Evolutionary conservation across 2,329 filamentous ascomycete species (phyloP).

Genomic region (Pezicula rhizophila): DNA sequence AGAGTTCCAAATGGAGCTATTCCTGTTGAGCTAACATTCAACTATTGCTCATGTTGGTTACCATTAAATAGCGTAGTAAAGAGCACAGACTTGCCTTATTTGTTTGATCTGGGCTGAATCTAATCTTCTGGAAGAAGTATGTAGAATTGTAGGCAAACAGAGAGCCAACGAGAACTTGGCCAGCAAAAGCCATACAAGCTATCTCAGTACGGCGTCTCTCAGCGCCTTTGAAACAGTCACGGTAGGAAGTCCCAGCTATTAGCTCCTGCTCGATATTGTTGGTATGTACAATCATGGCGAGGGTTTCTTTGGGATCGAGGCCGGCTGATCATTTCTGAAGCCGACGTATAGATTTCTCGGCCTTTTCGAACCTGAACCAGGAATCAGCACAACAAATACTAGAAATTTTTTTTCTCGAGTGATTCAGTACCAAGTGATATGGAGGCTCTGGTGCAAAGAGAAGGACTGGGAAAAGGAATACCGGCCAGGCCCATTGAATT

Average conservation of each 20-base stretch:
- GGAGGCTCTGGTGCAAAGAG: slow-evolving; percentile 41
- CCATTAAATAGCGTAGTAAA: too few relatives aligned
- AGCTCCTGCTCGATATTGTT: slow-evolving; percentile 44
- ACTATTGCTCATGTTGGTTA: slow-evolving; percentile 18
- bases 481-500: slow-evolving; percentile 43
- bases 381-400: background rate
- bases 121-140: slow-evolving; percentile 50
- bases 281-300: slow-evolving; percentile 48
- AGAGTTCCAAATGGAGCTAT: slow-evolving; percentile 45
- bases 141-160: slow-evolving; percentile 58
- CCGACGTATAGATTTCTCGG: slow-evolving; percentile 35
- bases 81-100: slow-evolving; percentile 20
- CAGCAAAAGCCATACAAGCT: slow-evolving; percentile 50
- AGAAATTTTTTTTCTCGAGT: background rate
- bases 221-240: slow-evolving; percentile 40
- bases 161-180: slow-evolving; percentile 56
- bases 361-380: slow-evolving; percentile 2
- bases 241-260: slow-evolving; percentile 34
- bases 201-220: slow-evolving; percentile 45
- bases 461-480: slow-evolving; percentile 37
- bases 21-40: slow-evolving; percentile 40
- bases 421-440: slow-evolving; percentile 35
- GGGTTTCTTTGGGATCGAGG: slow-evolving; percentile 9
- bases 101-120: slow-evolving; percentile 36
- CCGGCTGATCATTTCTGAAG: slow-evolving; percentile 12